These are phyloP conservation scores for Meyerozyma guilliermondii DNA, from an alignment of 1,139 yeast genomes.

Conservation along the genomic window DNA sequence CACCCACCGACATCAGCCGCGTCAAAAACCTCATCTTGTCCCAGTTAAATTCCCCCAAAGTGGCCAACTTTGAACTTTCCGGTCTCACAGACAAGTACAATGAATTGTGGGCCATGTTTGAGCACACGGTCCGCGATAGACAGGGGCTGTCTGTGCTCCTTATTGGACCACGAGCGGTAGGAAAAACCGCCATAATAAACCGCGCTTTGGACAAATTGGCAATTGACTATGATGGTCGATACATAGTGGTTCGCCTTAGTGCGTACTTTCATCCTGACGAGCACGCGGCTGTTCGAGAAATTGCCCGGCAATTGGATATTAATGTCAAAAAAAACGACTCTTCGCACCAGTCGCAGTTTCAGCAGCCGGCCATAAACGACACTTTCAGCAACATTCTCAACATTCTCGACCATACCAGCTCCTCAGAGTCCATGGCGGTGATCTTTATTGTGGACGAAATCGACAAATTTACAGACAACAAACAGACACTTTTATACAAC, in stretches of 20 bases:
- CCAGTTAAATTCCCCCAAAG: constrained; percentile 5
- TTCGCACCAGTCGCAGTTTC: constrained; percentile 18
- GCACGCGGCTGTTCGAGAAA: constrained; percentile 71
- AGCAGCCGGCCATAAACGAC: constrained; percentile 35
- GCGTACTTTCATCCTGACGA: constrained; percentile 78
- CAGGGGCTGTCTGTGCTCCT: constrained; percentile 81
- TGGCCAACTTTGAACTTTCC: constrained; percentile 15
- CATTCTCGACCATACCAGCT: constrained; percentile 22
- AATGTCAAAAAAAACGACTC: constrained; percentile 23
- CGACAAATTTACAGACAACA: constrained; percentile 63
- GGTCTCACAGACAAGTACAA: constrained; percentile 28
- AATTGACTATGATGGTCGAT: constrained; percentile 36
- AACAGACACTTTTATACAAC: constrained; percentile 83
- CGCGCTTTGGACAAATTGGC: constrained; percentile 49
- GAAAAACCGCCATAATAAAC: constrained; percentile 65
- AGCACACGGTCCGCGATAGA: constrained; percentile 59
- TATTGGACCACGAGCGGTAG: constrained; percentile 77
- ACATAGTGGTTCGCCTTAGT: constrained; percentile 58
- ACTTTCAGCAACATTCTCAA: constrained; percentile 37
- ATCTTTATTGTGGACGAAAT: constrained; percentile 81
- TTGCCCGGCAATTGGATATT: constrained; percentile 75
- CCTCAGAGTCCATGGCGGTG: constrained; percentile 42
- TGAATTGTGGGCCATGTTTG: constrained; percentile 53
- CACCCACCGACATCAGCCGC: not conserved
- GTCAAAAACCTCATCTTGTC: not conserved